These are phyloP conservation scores for Myrica gale DNA, from an alignment of 306 rosid species.

Conservation along the genomic window DNA sequence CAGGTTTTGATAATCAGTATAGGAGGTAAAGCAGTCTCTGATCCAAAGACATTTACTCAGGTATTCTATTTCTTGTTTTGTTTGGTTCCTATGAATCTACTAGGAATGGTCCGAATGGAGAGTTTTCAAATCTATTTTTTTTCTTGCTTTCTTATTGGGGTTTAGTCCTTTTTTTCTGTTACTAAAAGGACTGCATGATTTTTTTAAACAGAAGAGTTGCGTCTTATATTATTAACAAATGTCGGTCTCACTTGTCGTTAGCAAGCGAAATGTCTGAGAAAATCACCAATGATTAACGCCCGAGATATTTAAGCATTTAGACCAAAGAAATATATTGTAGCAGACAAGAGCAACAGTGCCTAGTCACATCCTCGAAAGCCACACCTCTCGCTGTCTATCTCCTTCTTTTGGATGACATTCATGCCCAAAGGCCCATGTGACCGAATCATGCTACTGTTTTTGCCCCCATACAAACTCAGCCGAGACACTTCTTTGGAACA, in stretches of 20 bases:
- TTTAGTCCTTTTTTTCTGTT: neutral
- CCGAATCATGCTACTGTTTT: neutral
- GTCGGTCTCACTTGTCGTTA: neutral
- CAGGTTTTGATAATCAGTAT: no score
- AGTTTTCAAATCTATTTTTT: no score
- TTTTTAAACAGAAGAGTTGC: neutral
- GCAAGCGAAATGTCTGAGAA: conserved; percentile 1
- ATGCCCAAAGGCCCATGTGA: conserved; percentile 2
- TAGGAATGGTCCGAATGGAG: no score
- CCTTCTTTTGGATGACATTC: neutral
- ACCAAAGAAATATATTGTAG: neutral
- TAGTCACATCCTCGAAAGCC: conserved; percentile 8
- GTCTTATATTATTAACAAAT: neutral
- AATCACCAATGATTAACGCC: neutral
- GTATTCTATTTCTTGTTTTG: no score
- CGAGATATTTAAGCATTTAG: neutral
- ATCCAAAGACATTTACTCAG: no score
- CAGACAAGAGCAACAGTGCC: conserved; percentile 4
- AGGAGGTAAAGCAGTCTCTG: no score
- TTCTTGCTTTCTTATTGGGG: neutral
- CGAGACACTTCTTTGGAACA: neutral
- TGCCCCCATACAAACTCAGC: conserved; percentile 5
- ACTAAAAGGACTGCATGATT: neutral
- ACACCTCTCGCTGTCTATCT: neutral
- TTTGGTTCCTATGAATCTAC: no score